Evolutionary conservation across 2,329 filamentous ascomycete genomes (phyloP), one percentile per base, ranked within the genome.

Genomic region (Trematosphaeria pertusa): DNA sequence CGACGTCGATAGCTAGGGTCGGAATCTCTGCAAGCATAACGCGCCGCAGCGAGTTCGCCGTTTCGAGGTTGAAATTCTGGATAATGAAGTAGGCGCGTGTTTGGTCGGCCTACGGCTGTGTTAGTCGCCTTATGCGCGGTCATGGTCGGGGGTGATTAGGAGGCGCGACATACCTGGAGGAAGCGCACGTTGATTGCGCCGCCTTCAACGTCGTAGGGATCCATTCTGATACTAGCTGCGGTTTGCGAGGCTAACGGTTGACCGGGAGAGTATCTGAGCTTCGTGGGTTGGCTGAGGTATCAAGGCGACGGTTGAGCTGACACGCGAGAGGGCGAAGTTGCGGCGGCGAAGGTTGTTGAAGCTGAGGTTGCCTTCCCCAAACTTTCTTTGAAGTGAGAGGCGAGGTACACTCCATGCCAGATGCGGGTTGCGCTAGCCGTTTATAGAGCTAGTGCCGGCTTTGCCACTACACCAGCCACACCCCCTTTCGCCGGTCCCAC

Each of bases 1-100:
- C 92, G 11, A 96, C 83, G 67, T 99, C 93, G 72, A 97, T 92
- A 54, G 94, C 92, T 62, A 97, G 86, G 18, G 91, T 97, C 9
- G 93, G 92, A 49, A 99, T 89, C 75, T 99, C 93, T 64, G 91
- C 89, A 58, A 96, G 87, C 77, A 97, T 93, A 48, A 91, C 82
- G 68, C 93, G 89, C 53, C 93, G 92, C 52, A 97, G 77, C 35
- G 91, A 88, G 79, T 99, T 99, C 64, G 93, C 93, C 63, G 97
- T 91, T 54, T 91, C 84, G 48, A 97, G 86, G 69, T 96, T 91
- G 64, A 93, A 89, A 70, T 91, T 91, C 65, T 85, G 87, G 47
- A 99, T 85, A 73, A 94, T 87, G 78, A 97, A 97, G 75, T 96
- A 88, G 71, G 96, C 91, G 65, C 89, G 87, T 62, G 86, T 84